Base-by-base conservation (phyloP, 495 filamentous ascomycete genomes). In the Podospora anserina region DNA sequence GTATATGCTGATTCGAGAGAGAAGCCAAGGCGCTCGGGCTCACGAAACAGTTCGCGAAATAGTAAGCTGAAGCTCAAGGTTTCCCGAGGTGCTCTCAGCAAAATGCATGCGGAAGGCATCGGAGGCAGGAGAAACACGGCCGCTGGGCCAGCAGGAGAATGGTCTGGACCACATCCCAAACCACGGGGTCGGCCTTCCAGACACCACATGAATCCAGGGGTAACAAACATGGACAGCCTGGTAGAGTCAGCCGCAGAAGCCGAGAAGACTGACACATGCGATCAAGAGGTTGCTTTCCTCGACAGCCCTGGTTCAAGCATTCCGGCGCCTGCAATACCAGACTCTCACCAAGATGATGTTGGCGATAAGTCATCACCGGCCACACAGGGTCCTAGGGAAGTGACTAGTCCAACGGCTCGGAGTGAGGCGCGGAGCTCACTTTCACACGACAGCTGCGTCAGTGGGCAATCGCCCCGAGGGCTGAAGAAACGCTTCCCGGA, bases 401-500 rank as follows among this genome's bases (percentile, higher is more conserved):
- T 30, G 6, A 23, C 44, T 13, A 58, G 58, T 23, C 19, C 56
- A 57, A 19, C 60, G 9, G 16, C 66, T 9, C 68, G 44, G 32
- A 53, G 20, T 26, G 61, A 71, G 6, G 23, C 64, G n/a, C 62
- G 61, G 7, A 68, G 66, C 26, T 69, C 67, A 3, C 53, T 72
- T 49, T 66, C 71, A 11, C 26, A 55, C 13, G 69, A 65, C 16
- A 60, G 34, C 56, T 44, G 56, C n/a, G 58, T 68, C 7, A 70
- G 72, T 53, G 68, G 61, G 3, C 65, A 67, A 15, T 68, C 68
- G 0, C 56, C 70, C 1, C 68, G 67, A 9, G 65, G 69, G 16
- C 62, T 76, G 64, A 69, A 66, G 23, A 76, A 69, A 54, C 70
- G 70, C 0, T n/a, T 77, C 23, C 74, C 75, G 6, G 66, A 74